Evolutionary conservation across 2,329 filamentous ascomycete species (phyloP).

Genomic region (Scytalidium lignicola): DNA sequence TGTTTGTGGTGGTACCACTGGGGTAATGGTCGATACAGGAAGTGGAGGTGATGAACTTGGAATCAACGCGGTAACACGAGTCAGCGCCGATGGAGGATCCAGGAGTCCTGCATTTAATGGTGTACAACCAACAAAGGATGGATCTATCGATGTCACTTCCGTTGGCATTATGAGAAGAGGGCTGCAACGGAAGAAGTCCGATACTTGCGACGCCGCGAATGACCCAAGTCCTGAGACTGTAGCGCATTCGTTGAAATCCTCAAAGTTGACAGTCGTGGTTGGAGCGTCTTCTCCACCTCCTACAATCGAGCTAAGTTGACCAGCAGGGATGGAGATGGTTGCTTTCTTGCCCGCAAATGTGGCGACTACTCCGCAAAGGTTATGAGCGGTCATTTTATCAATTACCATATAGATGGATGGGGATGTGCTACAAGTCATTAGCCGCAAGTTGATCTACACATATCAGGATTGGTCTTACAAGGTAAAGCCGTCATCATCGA

Average conservation of each 20-base stretch:
- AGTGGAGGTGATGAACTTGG: not conserved
- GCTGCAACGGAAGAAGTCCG: not conserved
- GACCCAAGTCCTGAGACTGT: not conserved
- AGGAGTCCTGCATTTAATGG: not conserved
- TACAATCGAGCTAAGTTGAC: not conserved
- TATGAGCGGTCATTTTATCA: not conserved
- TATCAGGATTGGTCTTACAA: not conserved
- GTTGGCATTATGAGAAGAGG: not conserved
- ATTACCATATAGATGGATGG: not conserved
- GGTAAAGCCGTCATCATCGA: not conserved
- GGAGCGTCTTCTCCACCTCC: not conserved
- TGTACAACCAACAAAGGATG: not conserved
- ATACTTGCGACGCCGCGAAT: not conserved
- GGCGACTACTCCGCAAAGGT: not conserved
- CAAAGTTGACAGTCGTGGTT: not conserved
- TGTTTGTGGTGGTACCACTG: not conserved
- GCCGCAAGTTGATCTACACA: no score
- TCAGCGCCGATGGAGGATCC: not conserved
- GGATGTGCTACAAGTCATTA: not conserved
- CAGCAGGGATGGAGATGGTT: not conserved
- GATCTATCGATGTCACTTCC: not conserved
- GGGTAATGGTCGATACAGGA: not conserved
- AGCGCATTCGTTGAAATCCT: not conserved
- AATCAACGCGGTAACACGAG: not conserved
- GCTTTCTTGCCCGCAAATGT: not conserved